These are phyloP conservation scores for Lycium barbarum DNA, from an alignment of 257 asterid genomes.

Conservation along the genomic window DNA sequence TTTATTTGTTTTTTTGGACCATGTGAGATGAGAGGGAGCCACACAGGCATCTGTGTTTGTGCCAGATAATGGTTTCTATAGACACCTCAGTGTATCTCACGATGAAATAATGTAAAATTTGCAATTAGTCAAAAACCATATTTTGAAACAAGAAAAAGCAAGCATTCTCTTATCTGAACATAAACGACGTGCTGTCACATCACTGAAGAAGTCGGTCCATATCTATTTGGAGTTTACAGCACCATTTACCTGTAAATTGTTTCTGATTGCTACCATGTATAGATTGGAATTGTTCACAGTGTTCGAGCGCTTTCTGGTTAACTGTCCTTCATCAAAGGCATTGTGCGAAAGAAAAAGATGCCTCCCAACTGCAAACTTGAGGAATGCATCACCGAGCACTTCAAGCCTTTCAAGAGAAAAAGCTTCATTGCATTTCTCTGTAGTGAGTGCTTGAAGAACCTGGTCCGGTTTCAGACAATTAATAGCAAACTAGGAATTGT, in stretches of 20 bases:
- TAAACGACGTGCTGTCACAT: conserved; percentile 12
- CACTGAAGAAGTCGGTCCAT: conserved; percentile 4
- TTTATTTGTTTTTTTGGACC: not conserved
- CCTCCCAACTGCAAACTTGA: conserved; percentile 92
- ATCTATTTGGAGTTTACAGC: conserved; percentile 29
- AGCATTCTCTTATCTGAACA: conserved; percentile 13
- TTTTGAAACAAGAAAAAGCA: not conserved
- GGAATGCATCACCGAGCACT: conserved; percentile 98
- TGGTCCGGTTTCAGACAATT: conserved; percentile 47
- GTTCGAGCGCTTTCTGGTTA: conserved; percentile 88
- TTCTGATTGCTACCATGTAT: conserved; percentile 63
- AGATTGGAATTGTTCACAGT: conserved; percentile 79
- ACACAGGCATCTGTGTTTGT: not conserved
- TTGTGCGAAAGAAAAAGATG: conserved; percentile 77
- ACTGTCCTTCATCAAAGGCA: conserved; percentile 90
- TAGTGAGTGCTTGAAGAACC: conserved; percentile 99
- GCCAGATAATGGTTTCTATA: not conserved
- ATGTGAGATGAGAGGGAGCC: conserved; percentile 22
- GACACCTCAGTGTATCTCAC: not conserved
- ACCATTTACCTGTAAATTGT: conserved; percentile 74
- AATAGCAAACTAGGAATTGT: conserved; percentile 36
- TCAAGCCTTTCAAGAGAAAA: conserved; percentile 98
- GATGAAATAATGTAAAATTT: conserved; percentile 4
- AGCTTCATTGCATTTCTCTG: conserved; percentile 82
- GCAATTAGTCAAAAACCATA: not conserved